Base-by-base conservation (phyloP, 1,139 yeast species). In the Yamadazyma jaroonii region DNA sequence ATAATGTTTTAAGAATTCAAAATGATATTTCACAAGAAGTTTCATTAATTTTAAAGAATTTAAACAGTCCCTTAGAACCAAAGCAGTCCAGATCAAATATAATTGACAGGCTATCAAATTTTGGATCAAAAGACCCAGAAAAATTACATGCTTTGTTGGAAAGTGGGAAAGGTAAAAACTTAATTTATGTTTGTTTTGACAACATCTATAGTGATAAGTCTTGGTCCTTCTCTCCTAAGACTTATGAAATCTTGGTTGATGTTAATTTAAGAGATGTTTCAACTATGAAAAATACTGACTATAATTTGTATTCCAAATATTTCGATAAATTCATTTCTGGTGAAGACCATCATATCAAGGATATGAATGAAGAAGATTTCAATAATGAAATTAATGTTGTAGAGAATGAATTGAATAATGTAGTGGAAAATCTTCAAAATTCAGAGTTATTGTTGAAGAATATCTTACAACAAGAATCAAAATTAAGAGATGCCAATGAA, bases 181-280 rank as follows among this genome's bases (percentile, higher is more conserved):
- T 56, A 28, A 57, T 70, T 14, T 59, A 66, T 43, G 54, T 71
- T 21, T 71, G 77, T 47, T 69, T 70, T 48, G 74, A 71, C 49
- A 71, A 71, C 45, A 40, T 69, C 25, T 70, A 62, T 49, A 51
- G 51, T 35, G 77, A 71, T 47, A 62, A 62, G 45, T 64, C 72
- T 10, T 71, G 75, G 75, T 60, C 72, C 15, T 71, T 67, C 47
- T 49, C 53, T 14, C 69, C 73, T 5, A 41, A 45, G 25, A 31
- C 49, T 3, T 54, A 57, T 31, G 74, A 71, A 33, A 53, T 71
- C 13, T 63, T 63, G 40, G 37, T 70, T 27, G 48, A 41, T 10
- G 72, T 70, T 11, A 61, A 62, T 35, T 59, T 70, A 38, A 59
- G 67, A 43, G 63, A 63, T 43, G 56, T 61, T 44, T 53, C 58